Percentiles rank a stretch among this genome's conserved stretches.
Conservation (phyloP, 169 alveolate species). For the Eimeria maxima region DNA sequence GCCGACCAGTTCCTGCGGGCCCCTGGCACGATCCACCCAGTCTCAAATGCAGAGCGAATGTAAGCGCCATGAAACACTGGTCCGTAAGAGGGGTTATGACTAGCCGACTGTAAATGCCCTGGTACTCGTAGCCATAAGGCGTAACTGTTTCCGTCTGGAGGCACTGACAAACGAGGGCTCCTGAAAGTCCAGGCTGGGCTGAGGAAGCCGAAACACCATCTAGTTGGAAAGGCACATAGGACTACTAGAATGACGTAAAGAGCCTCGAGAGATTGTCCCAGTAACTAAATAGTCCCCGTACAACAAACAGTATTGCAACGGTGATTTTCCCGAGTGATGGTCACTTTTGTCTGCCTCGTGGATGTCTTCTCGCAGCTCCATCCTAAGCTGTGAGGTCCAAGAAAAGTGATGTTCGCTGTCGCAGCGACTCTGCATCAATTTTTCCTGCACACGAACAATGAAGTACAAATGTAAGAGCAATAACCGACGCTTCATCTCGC, state of each 20-base stretch:
- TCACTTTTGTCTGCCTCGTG: constrained; percentile 80
- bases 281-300: not conserved
- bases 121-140: constrained; percentile 98
- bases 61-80: constrained; percentile 97
- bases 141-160: constrained; percentile 96
- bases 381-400: constrained; percentile 96
- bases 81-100: constrained; percentile 99
- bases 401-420: constrained; percentile 94
- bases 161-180: constrained; percentile 89
- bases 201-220: constrained; percentile 33
- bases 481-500: not conserved
- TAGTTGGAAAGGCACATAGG: not conserved
- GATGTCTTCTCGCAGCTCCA: constrained; percentile 90
- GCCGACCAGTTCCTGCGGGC: constrained; percentile 98
- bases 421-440: constrained; percentile 90
- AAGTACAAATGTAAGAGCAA: not conserved
- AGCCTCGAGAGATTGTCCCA: not conserved
- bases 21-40: constrained; percentile 99
- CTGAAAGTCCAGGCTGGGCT: constrained; percentile 77
- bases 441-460: constrained; percentile 85
- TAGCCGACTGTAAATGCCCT: constrained; percentile 97
- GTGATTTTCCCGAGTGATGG: not conserved
- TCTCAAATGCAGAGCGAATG: constrained; percentile 96
- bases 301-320: not conserved
- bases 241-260: not conserved